Percentiles rank a stretch among this genome's conserved stretches.
phyloP scores from a whole-genome alignment of 352 stramenopile genomes.

The Pythium aquatile region DNA sequence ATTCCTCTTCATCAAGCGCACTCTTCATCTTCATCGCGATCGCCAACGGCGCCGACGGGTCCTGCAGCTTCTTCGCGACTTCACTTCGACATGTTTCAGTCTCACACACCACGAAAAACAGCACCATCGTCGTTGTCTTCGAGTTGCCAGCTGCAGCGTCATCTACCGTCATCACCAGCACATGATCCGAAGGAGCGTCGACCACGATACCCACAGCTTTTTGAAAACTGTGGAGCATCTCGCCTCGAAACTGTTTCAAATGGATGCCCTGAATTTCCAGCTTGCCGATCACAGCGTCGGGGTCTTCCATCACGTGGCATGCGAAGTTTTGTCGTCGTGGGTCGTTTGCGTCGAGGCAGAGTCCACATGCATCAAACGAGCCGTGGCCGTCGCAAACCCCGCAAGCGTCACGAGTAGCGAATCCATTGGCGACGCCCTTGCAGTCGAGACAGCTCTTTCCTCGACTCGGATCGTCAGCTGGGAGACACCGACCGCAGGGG shows the following conservation, averaged over 20 bases:
- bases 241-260: slow-evolving; percentile 21
- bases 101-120: slow-evolving; percentile 25
- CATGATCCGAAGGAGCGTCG: slow-evolving; percentile 2
- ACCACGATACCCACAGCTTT: slow-evolving; percentile 19
- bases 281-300: slow-evolving; percentile 30
- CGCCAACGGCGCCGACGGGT: slow-evolving; percentile 17
- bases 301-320: slow-evolving; percentile 34
- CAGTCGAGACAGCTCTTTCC: slow-evolving; percentile 32
- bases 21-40: slow-evolving; percentile 31
- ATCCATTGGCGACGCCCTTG: slow-evolving; percentile 29
- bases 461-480: slow-evolving; percentile 21
- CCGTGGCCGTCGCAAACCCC: slow-evolving; percentile 34
- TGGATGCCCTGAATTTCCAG: slow-evolving; percentile 22
- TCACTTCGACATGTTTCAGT: slow-evolving; percentile 18
- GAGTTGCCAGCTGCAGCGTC: neutral
- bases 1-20: slow-evolving; percentile 14
- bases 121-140: neutral
- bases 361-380: slow-evolving; percentile 37
- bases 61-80: slow-evolving; percentile 14
- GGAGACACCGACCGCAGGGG: slow-evolving; percentile 30
- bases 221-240: slow-evolving; percentile 23
- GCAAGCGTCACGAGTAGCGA: slow-evolving; percentile 24
- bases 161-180: slow-evolving; percentile 25
- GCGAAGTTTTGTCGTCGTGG: slow-evolving; percentile 31
- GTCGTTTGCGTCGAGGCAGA: slow-evolving; percentile 36